phyloP scores from a whole-genome alignment of 177 flowering plant species.

The Vitis hybrid region DNA sequence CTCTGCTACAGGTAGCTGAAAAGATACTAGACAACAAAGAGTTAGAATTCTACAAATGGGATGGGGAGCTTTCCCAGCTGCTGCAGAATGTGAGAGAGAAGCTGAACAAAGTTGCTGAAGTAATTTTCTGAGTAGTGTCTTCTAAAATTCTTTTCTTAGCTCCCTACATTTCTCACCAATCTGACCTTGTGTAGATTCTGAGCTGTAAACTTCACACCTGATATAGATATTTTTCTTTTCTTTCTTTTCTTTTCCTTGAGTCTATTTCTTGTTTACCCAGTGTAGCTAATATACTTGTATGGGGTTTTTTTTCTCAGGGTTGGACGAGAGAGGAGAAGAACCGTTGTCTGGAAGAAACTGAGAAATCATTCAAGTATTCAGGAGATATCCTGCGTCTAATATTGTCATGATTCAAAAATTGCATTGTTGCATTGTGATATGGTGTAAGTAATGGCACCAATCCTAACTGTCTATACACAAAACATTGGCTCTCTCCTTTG shows the following conservation, averaged over 20 bases:
- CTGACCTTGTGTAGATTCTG: too few species aligned
- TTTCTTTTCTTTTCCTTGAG: neutral
- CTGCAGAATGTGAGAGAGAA: slow-evolving; percentile 87
- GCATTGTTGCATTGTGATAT: neutral
- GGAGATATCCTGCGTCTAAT: slow-evolving; percentile 85
- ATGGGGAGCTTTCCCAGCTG: slow-evolving; percentile 77
- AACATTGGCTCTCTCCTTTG: neutral
- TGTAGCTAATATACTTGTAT: neutral
- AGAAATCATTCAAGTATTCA: slow-evolving; percentile 81
- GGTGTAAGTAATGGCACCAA: slow-evolving; percentile 4
- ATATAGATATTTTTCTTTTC: neutral
- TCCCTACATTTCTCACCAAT: neutral
- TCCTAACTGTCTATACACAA: slow-evolving; percentile 2
- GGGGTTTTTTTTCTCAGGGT: slow-evolving; percentile 38
- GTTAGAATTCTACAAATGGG: slow-evolving; percentile 96
- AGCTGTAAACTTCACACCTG: too few species aligned
- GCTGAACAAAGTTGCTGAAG: slow-evolving; percentile 86
- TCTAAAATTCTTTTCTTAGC: neutral
- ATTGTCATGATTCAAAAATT: slow-evolving; percentile 43
- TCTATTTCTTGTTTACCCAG: neutral
- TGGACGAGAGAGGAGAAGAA: slow-evolving; percentile 97
- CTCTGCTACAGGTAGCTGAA: slow-evolving; percentile 65
- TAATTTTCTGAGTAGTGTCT: slow-evolving; percentile 23
- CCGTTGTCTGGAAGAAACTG: slow-evolving; percentile 94
- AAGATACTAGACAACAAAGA: slow-evolving; percentile 72